Conservation (phyloP, 805 yeast species). For the Hanseniaspora mollemarum region DNA sequence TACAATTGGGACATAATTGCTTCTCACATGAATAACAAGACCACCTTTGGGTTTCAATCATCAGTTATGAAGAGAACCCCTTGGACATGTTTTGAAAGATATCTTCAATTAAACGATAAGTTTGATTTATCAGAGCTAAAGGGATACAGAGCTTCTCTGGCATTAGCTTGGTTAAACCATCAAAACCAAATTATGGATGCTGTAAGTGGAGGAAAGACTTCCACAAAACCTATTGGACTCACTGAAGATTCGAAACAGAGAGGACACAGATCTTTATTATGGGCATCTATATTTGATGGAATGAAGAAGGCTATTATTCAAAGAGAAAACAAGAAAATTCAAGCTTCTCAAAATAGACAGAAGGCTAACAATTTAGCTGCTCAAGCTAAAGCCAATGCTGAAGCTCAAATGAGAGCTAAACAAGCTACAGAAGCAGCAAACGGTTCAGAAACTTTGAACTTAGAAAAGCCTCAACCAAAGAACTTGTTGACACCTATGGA, state of each 20-base stretch:
- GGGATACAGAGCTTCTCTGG: constrained; percentile 71
- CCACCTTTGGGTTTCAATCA: constrained; percentile 63
- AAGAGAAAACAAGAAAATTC: constrained; percentile 47
- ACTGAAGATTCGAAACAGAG: constrained; percentile 84
- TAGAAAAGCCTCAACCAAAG: constrained; percentile 32
- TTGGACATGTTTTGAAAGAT: constrained; percentile 97
- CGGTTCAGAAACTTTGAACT: constrained; percentile 13
- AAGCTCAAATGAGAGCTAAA: constrained; percentile 27
- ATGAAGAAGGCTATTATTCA: constrained; percentile 81
- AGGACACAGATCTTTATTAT: constrained; percentile 79
- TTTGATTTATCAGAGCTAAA: constrained; percentile 79
- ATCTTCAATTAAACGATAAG: constrained; percentile 80
- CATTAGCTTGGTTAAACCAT: constrained; percentile 85
- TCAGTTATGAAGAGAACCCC: constrained; percentile 92
- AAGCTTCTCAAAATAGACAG: constrained; percentile 12
- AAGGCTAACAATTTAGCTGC: constrained; percentile 12
- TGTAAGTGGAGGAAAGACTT: constrained; percentile 5
- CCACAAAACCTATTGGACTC: constrained; percentile 79
- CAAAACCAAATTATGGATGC: constrained; percentile 66
- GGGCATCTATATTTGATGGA: constrained; percentile 97
- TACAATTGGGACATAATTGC: constrained; percentile 92
- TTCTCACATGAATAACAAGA: constrained; percentile 57
- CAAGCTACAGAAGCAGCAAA: constrained; percentile 41
- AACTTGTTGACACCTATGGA: constrained; percentile 61
- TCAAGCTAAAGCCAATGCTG: constrained; percentile 10